Evolutionary conservation across 306 rosid species (phyloP), one percentile per base, ranked within the genome.

Genomic region (Cyclanthera cordifolia): DNA sequence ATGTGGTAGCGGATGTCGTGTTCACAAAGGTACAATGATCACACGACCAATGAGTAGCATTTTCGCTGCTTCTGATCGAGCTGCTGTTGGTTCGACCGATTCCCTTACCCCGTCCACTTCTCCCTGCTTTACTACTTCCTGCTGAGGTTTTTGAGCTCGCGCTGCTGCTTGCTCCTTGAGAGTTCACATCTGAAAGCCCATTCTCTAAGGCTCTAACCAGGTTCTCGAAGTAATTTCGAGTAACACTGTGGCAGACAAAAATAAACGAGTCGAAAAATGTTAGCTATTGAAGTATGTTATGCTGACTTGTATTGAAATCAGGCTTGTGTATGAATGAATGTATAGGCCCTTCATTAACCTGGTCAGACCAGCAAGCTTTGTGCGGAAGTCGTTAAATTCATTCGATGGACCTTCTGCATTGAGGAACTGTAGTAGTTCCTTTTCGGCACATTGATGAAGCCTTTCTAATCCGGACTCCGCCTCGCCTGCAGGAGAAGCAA

Each of bases 381-480:
- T 87, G 52, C 87, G 89, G 52, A 87, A 87, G 77, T 84, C 89
- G 25, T 87, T 87, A 69, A 87, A 87, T 24, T 87, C 89, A 73
- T 48, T 73, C 52, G 87, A 79, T 66, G 87, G 87, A 27, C 84
- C 80, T 27, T 84, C 93, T 55, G 83, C 69, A 75, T 8, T 81
- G 45, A 87, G 89, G 74, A 79, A 87, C 73, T 79, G 73, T 34
- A 78, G 87, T 28, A 87, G 70, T 69, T 87, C 94, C 86, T 87
- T 87, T 71, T 87, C 94, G 4, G 94, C 94, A 43, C 94, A 87
- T 69, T 87, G 94, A 81, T 87, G 94, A 55, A 87, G 94, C 69
- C 94, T 80, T 79, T 87, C 94, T 75, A 87, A 76, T 75, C 89
- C 89, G n/a, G 94, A 87, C 71, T 87, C 94, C 0, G 94, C 94